A percentile compares a stretch with the other conserved stretches of the same genome.
Evolutionary conservation across 306 rosid species (phyloP).

Genomic region (Quercus glauca): DNA sequence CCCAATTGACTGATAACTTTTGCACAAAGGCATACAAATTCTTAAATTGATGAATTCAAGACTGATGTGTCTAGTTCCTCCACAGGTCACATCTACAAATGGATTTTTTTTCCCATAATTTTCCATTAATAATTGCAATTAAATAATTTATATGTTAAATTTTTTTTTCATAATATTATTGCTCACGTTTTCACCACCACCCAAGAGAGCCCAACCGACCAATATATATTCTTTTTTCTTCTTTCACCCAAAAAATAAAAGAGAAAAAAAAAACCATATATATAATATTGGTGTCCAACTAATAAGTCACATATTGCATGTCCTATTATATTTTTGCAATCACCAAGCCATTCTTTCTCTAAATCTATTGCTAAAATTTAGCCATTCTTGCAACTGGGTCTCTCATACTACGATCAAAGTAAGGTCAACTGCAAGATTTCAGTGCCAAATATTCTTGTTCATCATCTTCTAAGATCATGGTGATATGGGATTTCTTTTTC

Average conservation of each 20-base stretch:
- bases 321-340: slow-evolving; percentile 8
- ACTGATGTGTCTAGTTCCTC: background rate
- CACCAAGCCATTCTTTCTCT: slow-evolving; percentile 6
- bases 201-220: background rate
- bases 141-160: background rate
- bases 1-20: no score
- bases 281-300: slow-evolving; percentile 9
- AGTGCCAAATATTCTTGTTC: background rate
- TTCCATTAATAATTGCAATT: background rate
- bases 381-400: slow-evolving; percentile 37
- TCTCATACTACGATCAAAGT: slow-evolving; percentile 9
- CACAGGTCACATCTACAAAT: background rate
- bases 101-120: background rate
- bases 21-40: background rate
- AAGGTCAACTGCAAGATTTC: background rate
- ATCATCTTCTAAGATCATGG: slow-evolving; percentile 17
- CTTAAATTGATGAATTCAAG: background rate
- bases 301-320: slow-evolving; percentile 25
- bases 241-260: no score
- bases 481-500: slow-evolving; percentile 12
- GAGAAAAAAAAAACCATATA: no score
- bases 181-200: slow-evolving; percentile 18
- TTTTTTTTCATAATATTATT: background rate
- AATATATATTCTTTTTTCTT: background rate
- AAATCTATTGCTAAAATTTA: slow-evolving; percentile 11